Conservation (phyloP, 2,329 filamentous ascomycete genomes). For the Phaeophleospora eucalypticola region DNA sequence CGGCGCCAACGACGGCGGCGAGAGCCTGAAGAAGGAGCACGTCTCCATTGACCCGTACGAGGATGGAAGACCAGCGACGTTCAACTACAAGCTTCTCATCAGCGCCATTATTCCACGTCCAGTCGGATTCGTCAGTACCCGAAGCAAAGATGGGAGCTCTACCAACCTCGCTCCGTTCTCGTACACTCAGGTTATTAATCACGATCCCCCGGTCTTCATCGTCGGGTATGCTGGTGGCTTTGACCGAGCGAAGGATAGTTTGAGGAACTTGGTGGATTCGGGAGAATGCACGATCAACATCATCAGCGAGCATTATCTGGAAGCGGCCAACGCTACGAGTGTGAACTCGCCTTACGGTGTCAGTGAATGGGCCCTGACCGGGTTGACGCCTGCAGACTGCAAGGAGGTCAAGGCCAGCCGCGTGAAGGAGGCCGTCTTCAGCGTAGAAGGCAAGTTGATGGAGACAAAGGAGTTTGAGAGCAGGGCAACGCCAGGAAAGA, state of each 20-base stretch:
- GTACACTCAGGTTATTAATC: conserved; percentile 78
- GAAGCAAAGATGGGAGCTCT: conserved; percentile 56
- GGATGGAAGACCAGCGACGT: conserved; percentile 59
- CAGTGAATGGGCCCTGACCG: conserved; percentile 75
- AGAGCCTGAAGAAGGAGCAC: conserved; percentile 55
- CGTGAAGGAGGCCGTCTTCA: conserved; percentile 78
- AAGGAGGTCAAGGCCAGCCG: conserved; percentile 65
- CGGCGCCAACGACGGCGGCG: conserved; percentile 58
- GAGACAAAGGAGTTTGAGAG: conserved; percentile 74
- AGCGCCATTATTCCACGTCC: conserved; percentile 77
- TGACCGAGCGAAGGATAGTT: conserved; percentile 68
- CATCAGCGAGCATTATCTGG: conserved; percentile 76
- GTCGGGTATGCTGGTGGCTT: conserved; percentile 57
- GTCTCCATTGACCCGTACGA: conserved; percentile 77
- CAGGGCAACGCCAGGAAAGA: conserved; percentile 64
- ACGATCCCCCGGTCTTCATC: conserved; percentile 81
- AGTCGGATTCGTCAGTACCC: conserved; percentile 62
- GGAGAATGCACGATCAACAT: conserved; percentile 78
- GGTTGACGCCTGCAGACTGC: conserved; percentile 66
- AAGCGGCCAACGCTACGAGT: conserved; percentile 78
- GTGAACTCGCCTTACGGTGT: conserved; percentile 74
- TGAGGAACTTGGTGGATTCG: conserved; percentile 67
- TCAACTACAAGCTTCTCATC: conserved; percentile 93
- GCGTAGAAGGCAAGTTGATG: conserved; percentile 75
- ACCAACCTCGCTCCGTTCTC: conserved; percentile 83